Conservation (phyloP, 495 filamentous ascomycete genomes). For the Aspergillus affinis region DNA sequence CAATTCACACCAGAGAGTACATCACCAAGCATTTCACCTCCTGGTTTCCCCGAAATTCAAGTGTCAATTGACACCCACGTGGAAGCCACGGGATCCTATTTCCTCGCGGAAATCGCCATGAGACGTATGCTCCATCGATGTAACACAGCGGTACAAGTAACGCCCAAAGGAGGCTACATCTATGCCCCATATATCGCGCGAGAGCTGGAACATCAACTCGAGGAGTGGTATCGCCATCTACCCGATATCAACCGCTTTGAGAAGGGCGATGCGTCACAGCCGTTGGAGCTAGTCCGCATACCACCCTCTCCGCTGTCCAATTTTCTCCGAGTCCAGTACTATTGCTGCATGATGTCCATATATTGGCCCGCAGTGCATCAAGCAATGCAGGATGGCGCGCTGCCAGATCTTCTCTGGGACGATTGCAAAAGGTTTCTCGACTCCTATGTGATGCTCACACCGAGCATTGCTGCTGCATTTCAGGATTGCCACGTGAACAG, state of each 20-base stretch:
- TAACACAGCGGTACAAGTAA: constrained; percentile 6
- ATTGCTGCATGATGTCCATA: constrained; percentile 5
- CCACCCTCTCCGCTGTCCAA: constrained; percentile 2
- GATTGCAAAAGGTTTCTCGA: not conserved
- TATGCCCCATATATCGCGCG: constrained; percentile 12
- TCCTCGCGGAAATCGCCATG: constrained; percentile 14
- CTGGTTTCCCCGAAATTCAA: not conserved
- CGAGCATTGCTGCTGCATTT: constrained; percentile 1
- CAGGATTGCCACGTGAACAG: not conserved
- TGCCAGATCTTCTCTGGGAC: not conserved
- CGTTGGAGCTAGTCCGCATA: not conserved
- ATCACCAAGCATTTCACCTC: not conserved
- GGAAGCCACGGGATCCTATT: constrained; percentile 9
- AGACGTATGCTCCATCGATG: constrained; percentile 13
- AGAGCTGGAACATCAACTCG: constrained; percentile 10
- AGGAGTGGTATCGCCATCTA: constrained; percentile 13
- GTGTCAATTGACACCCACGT: no score
- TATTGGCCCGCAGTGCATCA: constrained; percentile 7
- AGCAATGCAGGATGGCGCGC: not conserved
- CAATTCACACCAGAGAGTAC: not conserved
- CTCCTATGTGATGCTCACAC: constrained; percentile 1
- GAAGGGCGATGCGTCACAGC: constrained; percentile 6
- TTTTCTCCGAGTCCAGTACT: constrained; percentile 7
- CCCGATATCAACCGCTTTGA: not conserved
- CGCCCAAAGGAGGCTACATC: not conserved